These are phyloP conservation scores for Xylariales sp. DNA, from an alignment of 2,329 filamentous ascomycete genomes.

Conservation along the genomic window DNA sequence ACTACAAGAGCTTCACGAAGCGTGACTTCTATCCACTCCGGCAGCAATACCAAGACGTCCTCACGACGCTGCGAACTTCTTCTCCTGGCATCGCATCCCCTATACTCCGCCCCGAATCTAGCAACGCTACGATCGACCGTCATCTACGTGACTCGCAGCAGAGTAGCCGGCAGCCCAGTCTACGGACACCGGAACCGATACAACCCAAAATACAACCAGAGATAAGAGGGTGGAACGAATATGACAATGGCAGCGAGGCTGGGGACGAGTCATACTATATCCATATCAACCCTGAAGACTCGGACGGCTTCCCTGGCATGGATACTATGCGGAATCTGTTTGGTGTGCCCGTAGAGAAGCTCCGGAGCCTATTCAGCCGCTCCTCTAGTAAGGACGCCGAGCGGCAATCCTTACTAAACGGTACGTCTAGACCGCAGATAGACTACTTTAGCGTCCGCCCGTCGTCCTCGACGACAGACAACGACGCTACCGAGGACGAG, in stretches of 20 bases:
- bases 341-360: slow-evolving; percentile 44
- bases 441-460: slow-evolving; percentile 25
- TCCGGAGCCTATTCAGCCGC: slow-evolving; percentile 24
- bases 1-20: slow-evolving; percentile 67
- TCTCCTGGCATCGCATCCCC: slow-evolving; percentile 32
- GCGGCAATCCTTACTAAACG: slow-evolving; percentile 23
- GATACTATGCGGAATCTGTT: slow-evolving; percentile 52
- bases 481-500: slow-evolving; percentile 35
- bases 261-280: slow-evolving; percentile 64
- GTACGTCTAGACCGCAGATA: slow-evolving; percentile 7
- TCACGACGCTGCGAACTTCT: slow-evolving; percentile 40
- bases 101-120: slow-evolving; percentile 18
- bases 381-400: slow-evolving; percentile 14
- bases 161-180: slow-evolving; percentile 11
- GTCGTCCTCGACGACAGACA: slow-evolving; percentile 15
- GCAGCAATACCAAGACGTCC: slow-evolving; percentile 45
- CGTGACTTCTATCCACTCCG: slow-evolving; percentile 56
- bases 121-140: slow-evolving; percentile 13
- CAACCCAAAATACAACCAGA: slow-evolving; percentile 17
- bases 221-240: slow-evolving; percentile 74
- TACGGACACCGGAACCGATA: slow-evolving; percentile 11
- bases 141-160: slow-evolving; percentile 8
- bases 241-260: slow-evolving; percentile 72
- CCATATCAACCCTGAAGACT: slow-evolving; percentile 67
- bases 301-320: slow-evolving; percentile 57